Base-by-base conservation (phyloP, 805 yeast species). In the Saccharomycopsis synnaedendra region DNA sequence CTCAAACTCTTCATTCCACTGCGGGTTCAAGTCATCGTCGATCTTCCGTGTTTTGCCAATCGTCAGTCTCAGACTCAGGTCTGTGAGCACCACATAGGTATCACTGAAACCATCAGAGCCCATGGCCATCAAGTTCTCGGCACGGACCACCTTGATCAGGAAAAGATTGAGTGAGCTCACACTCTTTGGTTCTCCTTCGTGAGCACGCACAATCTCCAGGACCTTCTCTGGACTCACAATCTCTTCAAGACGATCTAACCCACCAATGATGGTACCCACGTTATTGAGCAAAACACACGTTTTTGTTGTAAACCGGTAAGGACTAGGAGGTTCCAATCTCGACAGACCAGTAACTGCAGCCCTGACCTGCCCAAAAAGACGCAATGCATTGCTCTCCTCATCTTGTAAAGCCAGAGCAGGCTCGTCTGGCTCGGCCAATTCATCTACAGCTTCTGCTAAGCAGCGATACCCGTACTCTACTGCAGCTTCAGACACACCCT, bases 1-100 rank as follows among this genome's bases (percentile, higher is more conserved):
- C 60, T 87, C 95, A 60, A 87, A 85, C 48, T 83, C 85, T 65
- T 89, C 96, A 57, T 85, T 85, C 94, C 94, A 90, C 10, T 73
- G 75, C 0, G 97, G 96, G 56, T 79, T 78, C 34, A 74, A 64
- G 4, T 80, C 75, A 46, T 75, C 75, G 32, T 70, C 67, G 3
- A 84, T 67, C 0, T 80, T 73, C 55, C 85, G 69, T 0, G 97
- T 89, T 51, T 76, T 78, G 3, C 83, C 89, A 34, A 85, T 65
- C 32, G 78, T 77, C 45, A 66, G 69, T 37, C 75, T 68, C 2
- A 70, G 69, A 37, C 62, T 63, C 4, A 80, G 72, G 56, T 83
- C 87, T 4, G 75, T 68, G 10, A 86, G 57, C 0, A 85, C 75
- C 1, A 82, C 80, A 54, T 79, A 78, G 0, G 86, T 73, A 53